Conservation (phyloP, 73 alveolate species). For the Stentor coeruleus region DNA sequence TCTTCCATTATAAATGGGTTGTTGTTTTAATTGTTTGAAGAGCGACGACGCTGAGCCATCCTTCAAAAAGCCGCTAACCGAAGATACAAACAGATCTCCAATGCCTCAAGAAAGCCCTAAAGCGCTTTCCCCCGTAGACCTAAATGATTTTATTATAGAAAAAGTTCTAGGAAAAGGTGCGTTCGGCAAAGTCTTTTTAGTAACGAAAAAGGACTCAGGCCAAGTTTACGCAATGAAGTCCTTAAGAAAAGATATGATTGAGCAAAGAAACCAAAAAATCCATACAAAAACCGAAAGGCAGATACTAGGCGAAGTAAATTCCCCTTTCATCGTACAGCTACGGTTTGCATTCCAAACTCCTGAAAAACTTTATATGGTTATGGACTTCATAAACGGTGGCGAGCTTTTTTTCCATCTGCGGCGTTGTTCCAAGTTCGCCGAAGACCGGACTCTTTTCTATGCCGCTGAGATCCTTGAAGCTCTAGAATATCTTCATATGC, state of each 20-base stretch:
- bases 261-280: constrained; percentile 34
- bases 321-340: constrained; percentile 89
- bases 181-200: constrained; percentile 91
- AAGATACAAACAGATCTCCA: constrained; percentile 27
- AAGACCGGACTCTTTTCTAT: constrained; percentile 75
- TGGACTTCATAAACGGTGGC: constrained; percentile 95
- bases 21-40: constrained; percentile 7
- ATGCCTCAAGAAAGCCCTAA: neutral
- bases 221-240: constrained; percentile 87
- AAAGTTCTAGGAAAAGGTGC: constrained; percentile 93
- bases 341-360: constrained; percentile 91
- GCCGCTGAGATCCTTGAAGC: constrained; percentile 89
- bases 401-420: constrained; percentile 89
- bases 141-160: constrained; percentile 44
- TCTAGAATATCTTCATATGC: constrained; percentile 79
- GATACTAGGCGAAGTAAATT: constrained; percentile 66
- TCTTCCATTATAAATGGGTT: no score
- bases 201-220: constrained; percentile 54
- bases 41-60: constrained; percentile 10
- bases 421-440: constrained; percentile 69
- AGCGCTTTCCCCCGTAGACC: constrained; percentile 13
- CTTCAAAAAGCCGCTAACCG: neutral
- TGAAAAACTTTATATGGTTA: constrained; percentile 81
- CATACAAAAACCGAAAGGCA: constrained; percentile 65
- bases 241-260: constrained; percentile 59